Evolutionary conservation across 352 stramenopile genomes (phyloP), one percentile per base, ranked within the genome.

Genomic region (Phytophthora crassamura): DNA sequence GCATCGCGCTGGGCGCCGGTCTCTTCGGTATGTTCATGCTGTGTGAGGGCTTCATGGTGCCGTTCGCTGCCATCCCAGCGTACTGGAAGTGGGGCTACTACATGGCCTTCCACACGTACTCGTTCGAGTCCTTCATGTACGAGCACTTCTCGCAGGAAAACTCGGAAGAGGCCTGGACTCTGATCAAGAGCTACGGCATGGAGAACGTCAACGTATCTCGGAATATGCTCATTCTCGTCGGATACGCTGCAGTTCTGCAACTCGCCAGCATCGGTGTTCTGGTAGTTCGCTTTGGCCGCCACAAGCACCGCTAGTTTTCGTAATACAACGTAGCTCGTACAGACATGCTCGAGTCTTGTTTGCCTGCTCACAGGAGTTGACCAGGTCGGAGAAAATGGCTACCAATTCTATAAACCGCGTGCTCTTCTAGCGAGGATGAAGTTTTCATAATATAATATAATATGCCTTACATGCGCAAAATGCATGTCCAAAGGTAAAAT

Each of bases 21-120:
- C 42, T 90, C 32, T 93, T 92, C 35, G 88, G 86, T 38, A 88
- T 95, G 61, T 90, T 94, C 39, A 93, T 91, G 78, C 71, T 92
- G 5, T 89, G 80, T 40, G 80, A 92, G 49, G 88, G 86, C 15
- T 93, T 94, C 64, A 86, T 94, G 69, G 75, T 92, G 41, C 73
- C 80, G 15, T 65, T 51, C 34, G 49, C 65, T 30, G 51, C 59
- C 14, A 93, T 95, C 33, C 82, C 82, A 5, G 30, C 39, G 18
- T 89, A 86, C 64, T 87, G 86, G 72, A 73, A 71, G 41, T 95
- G 87, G 88, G 71, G 72, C 30, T 89, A 94, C 72, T 92, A 94
- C 69, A 22, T 92, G 33, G 78, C 79, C 15, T 93, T 95, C 69
- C 86, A 93, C 72, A 89, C 85, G 22, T 95, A 93, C 60, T 75